phyloP scores from a whole-genome alignment of 805 yeast species.

The Yarrowia phangngaensis region DNA sequence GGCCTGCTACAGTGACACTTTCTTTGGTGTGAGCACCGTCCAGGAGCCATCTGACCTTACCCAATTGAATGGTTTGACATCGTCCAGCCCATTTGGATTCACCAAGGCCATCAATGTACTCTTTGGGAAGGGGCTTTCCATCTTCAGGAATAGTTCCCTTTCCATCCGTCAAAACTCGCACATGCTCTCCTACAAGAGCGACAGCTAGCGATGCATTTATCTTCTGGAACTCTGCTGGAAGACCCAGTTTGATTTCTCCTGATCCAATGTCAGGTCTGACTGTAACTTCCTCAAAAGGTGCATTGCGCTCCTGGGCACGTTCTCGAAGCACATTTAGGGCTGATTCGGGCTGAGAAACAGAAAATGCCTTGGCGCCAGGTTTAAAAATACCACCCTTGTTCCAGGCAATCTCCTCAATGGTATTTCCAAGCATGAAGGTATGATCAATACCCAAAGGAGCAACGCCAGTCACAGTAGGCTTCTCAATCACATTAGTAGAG shows the following conservation, averaged over 20 bases:
- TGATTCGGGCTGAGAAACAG: constrained; percentile 56
- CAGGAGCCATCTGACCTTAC: constrained; percentile 65
- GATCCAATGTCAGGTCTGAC: constrained; percentile 42
- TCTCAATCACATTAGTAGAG: constrained; percentile 81
- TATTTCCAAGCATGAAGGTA: constrained; percentile 76
- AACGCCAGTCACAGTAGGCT: constrained; percentile 82
- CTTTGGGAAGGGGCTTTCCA: constrained; percentile 30
- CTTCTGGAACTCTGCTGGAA: constrained; percentile 71
- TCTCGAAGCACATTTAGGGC: constrained; percentile 51
- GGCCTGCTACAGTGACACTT: constrained; percentile 73
- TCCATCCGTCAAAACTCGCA: constrained; percentile 2
- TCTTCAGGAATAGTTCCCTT: constrained; percentile 9
- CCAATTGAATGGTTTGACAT: constrained; percentile 63
- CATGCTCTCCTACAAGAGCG: constrained; percentile 58
- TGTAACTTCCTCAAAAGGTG: constrained; percentile 50
- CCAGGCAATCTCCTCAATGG: constrained; percentile 89
- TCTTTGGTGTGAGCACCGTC: constrained; percentile 98
- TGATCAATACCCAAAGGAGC: constrained; percentile 90
- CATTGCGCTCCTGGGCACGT: constrained; percentile 64
- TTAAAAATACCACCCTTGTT: constrained; percentile 94
- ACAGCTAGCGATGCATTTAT: constrained; percentile 87
- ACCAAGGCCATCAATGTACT: constrained; percentile 52
- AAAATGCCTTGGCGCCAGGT: constrained; percentile 57
- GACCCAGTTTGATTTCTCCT: constrained; percentile 35
- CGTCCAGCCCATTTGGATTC: constrained; percentile 90